A percentile compares a stretch with the other conserved stretches of the same genome.
These are phyloP conservation scores for Aspergillus awamori DNA, from an alignment of 2,329 filamentous ascomycete species.

Conservation along the genomic window DNA sequence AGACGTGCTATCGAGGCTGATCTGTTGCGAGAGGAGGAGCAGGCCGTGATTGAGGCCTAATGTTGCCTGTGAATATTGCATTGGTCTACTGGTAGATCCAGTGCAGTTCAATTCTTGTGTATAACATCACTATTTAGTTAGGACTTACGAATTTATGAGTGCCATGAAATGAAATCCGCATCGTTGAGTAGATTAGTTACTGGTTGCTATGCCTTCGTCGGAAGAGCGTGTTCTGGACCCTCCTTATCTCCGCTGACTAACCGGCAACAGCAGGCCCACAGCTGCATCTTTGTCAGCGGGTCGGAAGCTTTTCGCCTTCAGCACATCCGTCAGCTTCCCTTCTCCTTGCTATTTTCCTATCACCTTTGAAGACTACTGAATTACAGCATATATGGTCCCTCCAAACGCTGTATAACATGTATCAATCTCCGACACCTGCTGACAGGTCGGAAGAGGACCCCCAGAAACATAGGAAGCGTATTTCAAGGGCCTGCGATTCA, in stretches of 20 bases:
- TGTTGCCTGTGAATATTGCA: neutral
- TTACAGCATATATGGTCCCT: neutral
- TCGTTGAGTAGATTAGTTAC: neutral
- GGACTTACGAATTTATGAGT: neutral
- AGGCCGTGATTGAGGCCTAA: neutral
- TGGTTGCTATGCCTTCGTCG: neutral
- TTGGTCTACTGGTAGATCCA: neutral
- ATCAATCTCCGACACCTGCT: conserved; percentile 20
- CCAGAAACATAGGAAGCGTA: conserved; percentile 27
- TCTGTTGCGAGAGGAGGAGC: conserved; percentile 24
- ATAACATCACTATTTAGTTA: neutral
- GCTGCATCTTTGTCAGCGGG: neutral
- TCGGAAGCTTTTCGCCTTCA: neutral
- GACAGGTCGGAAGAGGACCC: conserved; percentile 27
- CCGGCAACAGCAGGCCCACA: neutral
- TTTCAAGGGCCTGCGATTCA: conserved; percentile 51
- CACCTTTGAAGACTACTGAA: neutral
- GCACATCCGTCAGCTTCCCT: neutral
- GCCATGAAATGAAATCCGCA: neutral
- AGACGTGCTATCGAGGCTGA: conserved; percentile 37
- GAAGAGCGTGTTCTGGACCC: neutral
- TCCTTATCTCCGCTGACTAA: neutral
- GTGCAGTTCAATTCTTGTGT: neutral
- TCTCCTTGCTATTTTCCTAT: neutral
- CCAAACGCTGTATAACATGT: conserved; percentile 11